Evolutionary conservation across 2,329 filamentous ascomycete genomes (phyloP).

Genomic region (Talaromyces sp.): DNA sequence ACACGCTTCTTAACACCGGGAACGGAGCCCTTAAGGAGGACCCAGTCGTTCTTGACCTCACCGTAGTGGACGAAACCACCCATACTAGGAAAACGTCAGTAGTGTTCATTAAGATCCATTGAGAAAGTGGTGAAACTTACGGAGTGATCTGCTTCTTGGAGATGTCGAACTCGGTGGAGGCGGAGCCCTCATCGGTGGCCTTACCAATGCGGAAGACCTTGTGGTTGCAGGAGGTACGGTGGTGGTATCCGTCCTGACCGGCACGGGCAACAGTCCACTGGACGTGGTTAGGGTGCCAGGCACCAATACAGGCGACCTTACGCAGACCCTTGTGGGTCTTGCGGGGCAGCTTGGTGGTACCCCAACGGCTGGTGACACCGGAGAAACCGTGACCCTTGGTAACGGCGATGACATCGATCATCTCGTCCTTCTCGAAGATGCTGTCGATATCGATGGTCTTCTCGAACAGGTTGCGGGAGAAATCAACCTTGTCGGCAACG

Average conservation of each 20-base stretch:
- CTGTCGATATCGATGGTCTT: slow-evolving; percentile 91
- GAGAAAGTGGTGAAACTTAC: slow-evolving; percentile 78
- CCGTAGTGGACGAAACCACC: slow-evolving; percentile 99
- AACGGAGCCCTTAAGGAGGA: slow-evolving; percentile 96
- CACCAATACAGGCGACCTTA: slow-evolving; percentile 99
- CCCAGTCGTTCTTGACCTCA: slow-evolving; percentile 98
- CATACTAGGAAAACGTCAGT: slow-evolving; percentile 64
- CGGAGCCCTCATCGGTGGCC: slow-evolving; percentile 86
- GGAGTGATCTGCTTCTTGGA: slow-evolving; percentile 99
- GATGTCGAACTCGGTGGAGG: slow-evolving; percentile 91
- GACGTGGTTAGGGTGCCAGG: slow-evolving; percentile 99
- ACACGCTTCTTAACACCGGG: slow-evolving; percentile 99
- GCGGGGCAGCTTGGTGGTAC: slow-evolving; percentile 99
- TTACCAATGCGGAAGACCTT: slow-evolving; percentile 99
- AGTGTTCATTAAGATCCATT: too few species aligned
- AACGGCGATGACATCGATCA: slow-evolving; percentile 98
- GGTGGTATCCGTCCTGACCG: slow-evolving; percentile 99
- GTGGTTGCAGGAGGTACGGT: slow-evolving; percentile 99
- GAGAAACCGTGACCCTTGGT: slow-evolving; percentile 99
- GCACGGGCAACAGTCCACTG: slow-evolving; percentile 99
- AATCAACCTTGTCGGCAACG: slow-evolving; percentile 94
- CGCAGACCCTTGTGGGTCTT: slow-evolving; percentile 99
- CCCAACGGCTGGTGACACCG: slow-evolving; percentile 97
- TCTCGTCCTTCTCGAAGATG: slow-evolving; percentile 99
- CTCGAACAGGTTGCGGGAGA: slow-evolving; percentile 95